Percentiles rank a stretch among this genome's conserved stretches.
These are phyloP conservation scores for Leccinellum albellum DNA, from an alignment of 768 basidiomycete genomes.

Conservation along the genomic window DNA sequence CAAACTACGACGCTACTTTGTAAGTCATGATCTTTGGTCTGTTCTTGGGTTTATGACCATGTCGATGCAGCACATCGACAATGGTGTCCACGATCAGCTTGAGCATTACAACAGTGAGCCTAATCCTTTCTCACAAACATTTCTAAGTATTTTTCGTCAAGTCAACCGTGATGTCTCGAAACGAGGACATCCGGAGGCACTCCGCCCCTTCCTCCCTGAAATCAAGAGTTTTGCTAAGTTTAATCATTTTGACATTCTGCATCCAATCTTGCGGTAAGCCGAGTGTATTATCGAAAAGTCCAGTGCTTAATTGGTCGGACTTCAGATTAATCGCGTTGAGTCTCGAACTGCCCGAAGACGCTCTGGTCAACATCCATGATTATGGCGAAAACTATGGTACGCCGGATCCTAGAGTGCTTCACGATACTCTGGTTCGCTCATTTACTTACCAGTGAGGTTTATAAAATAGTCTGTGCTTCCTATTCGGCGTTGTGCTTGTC, in stretches of 20 bases:
- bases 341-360: not conserved
- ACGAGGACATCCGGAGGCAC: not conserved
- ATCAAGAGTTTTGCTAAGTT: not conserved
- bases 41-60: not conserved
- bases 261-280: not conserved
- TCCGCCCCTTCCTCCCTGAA: not conserved
- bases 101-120: not conserved
- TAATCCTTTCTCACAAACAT: not conserved
- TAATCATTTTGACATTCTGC: not conserved
- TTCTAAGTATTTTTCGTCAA: not conserved
- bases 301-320: not conserved
- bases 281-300: not conserved
- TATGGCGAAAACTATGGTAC: not conserved
- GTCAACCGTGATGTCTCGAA: not conserved
- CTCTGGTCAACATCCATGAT: not conserved
- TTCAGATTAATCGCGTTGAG: not conserved
- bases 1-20: not conserved
- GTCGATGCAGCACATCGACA: not conserved
- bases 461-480: not conserved
- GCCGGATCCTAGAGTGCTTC: not conserved
- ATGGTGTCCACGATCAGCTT: not conserved
- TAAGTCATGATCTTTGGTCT: not conserved
- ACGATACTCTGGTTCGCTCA: not conserved
- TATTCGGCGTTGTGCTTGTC: not conserved
- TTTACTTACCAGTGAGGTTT: not conserved